Percentiles rank a stretch among this genome's conserved stretches.
These are phyloP conservation scores for Allantophomopsis cytisporea DNA, from an alignment of 2,329 filamentous ascomycete genomes.

Conservation along the genomic window DNA sequence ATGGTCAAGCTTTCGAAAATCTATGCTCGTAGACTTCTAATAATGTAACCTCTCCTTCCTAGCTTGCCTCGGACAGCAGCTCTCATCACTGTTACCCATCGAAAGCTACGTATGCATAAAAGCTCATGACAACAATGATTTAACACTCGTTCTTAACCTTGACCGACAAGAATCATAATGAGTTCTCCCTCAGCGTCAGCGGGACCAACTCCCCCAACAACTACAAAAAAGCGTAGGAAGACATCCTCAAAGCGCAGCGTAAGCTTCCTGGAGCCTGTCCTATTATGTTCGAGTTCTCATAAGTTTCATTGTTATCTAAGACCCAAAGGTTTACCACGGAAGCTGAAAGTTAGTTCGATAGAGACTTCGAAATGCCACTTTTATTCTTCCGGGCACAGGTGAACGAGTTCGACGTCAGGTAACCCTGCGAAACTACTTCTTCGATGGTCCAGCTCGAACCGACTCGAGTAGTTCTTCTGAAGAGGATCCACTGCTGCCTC, in stretches of 20 bases:
- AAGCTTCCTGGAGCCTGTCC: constrained; percentile 1
- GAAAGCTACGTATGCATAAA: too few species aligned
- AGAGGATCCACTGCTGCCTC: constrained; percentile 4
- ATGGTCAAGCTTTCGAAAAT: too few species aligned
- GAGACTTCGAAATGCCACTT: constrained; percentile 74
- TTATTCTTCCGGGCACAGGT: constrained; percentile 76
- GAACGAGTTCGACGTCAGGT: constrained; percentile 72
- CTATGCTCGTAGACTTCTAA: too few species aligned
- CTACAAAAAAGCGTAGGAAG: constrained; percentile 7
- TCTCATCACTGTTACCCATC: too few species aligned
- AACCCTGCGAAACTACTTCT: constrained; percentile 47
- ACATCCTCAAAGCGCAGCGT: constrained; percentile 11
- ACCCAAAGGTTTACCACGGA: not conserved
- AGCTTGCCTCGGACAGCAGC: too few species aligned
- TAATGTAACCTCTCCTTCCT: too few species aligned
- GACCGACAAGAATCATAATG: constrained; percentile 11
- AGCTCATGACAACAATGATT: not conserved
- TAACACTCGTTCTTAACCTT: constrained; percentile 3
- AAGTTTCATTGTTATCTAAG: too few species aligned
- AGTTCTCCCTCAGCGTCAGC: constrained; percentile 15
- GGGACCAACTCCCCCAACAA: constrained; percentile 10
- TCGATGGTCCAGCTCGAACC: constrained; percentile 6
- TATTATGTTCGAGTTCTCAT: too few species aligned
- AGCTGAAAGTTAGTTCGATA: constrained; percentile 15
- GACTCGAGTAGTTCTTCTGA: constrained; percentile 3